Evolutionary conservation across 2,329 filamentous ascomycete genomes (phyloP).

Genomic region (Pestalotiopsis sp.): DNA sequence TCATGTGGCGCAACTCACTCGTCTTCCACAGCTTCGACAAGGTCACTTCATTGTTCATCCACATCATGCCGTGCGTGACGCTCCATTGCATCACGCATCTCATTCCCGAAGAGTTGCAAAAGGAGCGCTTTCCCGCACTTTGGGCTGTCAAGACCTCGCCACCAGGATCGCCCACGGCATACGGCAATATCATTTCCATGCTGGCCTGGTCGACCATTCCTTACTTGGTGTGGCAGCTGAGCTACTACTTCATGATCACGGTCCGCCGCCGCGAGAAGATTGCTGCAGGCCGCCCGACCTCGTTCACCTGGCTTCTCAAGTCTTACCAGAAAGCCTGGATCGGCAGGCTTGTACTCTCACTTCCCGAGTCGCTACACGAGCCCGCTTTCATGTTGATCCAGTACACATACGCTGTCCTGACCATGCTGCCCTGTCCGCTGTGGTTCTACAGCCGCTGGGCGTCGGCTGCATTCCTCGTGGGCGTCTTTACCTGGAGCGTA

Average conservation of each 20-base stretch:
- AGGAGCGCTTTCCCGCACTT: conserved; percentile 77
- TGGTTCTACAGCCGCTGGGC: conserved; percentile 92
- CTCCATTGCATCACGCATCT: conserved; percentile 92
- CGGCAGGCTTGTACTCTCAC: conserved; percentile 77
- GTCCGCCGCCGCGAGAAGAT: conserved; percentile 95
- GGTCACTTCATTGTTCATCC: conserved; percentile 96
- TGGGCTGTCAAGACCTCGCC: conserved; percentile 72
- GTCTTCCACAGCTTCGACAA: conserved; percentile 99
- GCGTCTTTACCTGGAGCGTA: conserved; percentile 91
- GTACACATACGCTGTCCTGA: conserved; percentile 84
- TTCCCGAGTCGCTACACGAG: conserved; percentile 78
- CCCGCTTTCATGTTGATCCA: conserved; percentile 95
- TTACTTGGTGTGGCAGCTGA: conserved; percentile 89
- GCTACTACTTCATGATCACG: conserved; percentile 93
- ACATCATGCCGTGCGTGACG: conserved; percentile 96
- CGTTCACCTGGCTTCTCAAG: conserved; percentile 93
- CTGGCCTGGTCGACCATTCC: conserved; percentile 91
- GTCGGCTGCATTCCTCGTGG: conserved; percentile 72
- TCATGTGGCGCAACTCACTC: conserved; percentile 98
- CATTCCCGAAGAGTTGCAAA: conserved; percentile 63
- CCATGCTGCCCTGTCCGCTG: conserved; percentile 90
- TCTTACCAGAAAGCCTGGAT: conserved; percentile 91
- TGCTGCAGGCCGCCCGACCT: conserved; percentile 89
- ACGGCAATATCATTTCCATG: conserved; percentile 78
- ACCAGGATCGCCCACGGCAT: conserved; percentile 75